Evolutionary conservation across 2,329 filamentous ascomycete genomes (phyloP), one percentile per base, ranked within the genome.

Genomic region (Colletotrichum chrysophilum): DNA sequence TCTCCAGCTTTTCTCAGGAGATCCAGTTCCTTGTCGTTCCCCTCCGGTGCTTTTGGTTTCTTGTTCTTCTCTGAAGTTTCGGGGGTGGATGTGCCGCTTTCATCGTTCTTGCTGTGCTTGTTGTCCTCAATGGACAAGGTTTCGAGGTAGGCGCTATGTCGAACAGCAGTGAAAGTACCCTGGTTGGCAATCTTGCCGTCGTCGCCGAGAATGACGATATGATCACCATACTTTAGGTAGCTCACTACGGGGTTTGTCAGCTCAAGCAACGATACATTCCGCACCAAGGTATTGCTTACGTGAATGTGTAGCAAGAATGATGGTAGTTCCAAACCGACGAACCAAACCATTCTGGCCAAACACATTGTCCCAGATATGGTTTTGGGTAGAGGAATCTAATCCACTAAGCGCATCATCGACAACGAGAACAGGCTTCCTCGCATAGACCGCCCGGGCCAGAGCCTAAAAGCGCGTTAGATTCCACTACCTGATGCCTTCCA

Each of bases 391-490:
- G 14, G 83, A 82, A 67, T 87, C 86, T 3, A 87, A 78, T 0
- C 85, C 85, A 26, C 84, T 86, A 7, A 86, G 83, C 2, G 85
- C 82, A 36, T 86, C 85, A 21, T 86, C 85, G 36, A 86, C 82
- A 5, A 86, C 80, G 5, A 84, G 79, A 0, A 86, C 76, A 1
- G 77, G 79, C 7, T 83, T 83, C 12, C 80, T 78, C 1, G 83
- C 80, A 67, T 84, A 85, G 0, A 84, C 74, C 4, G 83, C 82
- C 8, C 83, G 81, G 14, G 83, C 83, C 8, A 84, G 80, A 1
- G 83, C 79, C 81, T 83, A 21, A 7, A 14, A 8, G 5, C 7
- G 12, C 13, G 28, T 61, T 16, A 64, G 60, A n/a, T 18, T 67
- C 38, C 32, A 13, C 12, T 67, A 24, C 21, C 4, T 4, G 18